Evolutionary conservation across 306 rosid species (phyloP).

Genomic region (Albizia julibrissin): DNA sequence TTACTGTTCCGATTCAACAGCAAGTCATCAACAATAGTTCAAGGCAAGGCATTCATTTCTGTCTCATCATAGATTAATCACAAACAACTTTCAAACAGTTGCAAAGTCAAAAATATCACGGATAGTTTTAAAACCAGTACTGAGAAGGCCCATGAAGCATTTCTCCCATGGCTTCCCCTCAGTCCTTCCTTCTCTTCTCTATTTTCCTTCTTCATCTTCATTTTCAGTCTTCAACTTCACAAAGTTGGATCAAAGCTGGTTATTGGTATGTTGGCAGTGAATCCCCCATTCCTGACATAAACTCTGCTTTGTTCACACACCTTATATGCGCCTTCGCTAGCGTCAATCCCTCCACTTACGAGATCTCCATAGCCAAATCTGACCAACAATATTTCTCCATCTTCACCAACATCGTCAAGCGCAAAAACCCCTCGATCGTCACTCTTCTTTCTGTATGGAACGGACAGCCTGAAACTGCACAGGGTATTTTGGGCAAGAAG

Average conservation of each 20-base stretch:
- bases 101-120: background rate
- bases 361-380: slow-evolving; percentile 35
- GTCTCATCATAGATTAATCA: no score
- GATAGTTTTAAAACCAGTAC: background rate
- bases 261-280: slow-evolving; percentile 34
- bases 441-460: slow-evolving; percentile 48
- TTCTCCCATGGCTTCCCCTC: background rate
- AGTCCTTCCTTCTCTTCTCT: slow-evolving; percentile 7
- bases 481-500: slow-evolving; percentile 3
- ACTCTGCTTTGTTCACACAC: slow-evolving; percentile 43
- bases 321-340: slow-evolving; percentile 45
- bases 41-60: background rate
- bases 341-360: slow-evolving; percentile 33
- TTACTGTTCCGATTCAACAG: no score
- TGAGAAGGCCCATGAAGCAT: background rate
- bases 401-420: slow-evolving; percentile 43
- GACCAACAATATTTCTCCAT: slow-evolving; percentile 32
- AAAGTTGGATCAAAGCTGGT: slow-evolving; percentile 42
- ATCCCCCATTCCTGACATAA: slow-evolving; percentile 35
- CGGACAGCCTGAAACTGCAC: background rate
- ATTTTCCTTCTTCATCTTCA: slow-evolving; percentile 21
- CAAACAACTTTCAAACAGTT: background rate
- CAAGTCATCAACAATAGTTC: background rate
- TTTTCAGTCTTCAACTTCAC: slow-evolving; percentile 15
- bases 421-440: slow-evolving; percentile 47